Evolutionary conservation across 176 grass and related monocot species (phyloP).

Genomic region (Areca catechu): DNA sequence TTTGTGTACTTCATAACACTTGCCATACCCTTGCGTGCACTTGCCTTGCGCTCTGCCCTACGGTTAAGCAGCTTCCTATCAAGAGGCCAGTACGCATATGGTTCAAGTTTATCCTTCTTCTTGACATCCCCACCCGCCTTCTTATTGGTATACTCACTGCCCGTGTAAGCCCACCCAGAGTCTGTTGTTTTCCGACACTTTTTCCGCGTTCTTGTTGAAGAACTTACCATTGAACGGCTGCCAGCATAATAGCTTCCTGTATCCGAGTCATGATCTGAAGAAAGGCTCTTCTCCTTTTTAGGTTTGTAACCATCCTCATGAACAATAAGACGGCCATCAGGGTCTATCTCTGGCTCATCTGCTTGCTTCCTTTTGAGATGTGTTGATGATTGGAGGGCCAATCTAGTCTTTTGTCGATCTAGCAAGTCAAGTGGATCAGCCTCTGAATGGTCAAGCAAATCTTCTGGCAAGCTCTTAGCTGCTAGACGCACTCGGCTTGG

Average conservation of each 20-base stretch:
- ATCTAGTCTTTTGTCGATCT: slow-evolving; percentile 56
- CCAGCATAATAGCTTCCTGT: slow-evolving; percentile 26
- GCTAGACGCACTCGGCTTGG: slow-evolving; percentile 32
- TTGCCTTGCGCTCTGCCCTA: slow-evolving; percentile 56
- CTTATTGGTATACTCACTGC: slow-evolving; percentile 74
- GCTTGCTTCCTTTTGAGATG: slow-evolving; percentile 39
- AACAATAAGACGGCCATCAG: slow-evolving; percentile 76
- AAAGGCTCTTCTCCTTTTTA: slow-evolving; percentile 38
- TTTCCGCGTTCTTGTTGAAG: slow-evolving; percentile 14
- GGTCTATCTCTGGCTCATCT: slow-evolving; percentile 60
- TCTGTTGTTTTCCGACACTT: slow-evolving; percentile 51
- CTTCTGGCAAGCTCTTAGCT: slow-evolving; percentile 56
- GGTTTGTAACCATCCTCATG: slow-evolving; percentile 37
- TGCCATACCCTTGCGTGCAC: slow-evolving; percentile 73
- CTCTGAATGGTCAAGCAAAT: slow-evolving; percentile 45
- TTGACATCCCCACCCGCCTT: slow-evolving; percentile 72
- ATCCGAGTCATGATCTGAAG: slow-evolving; percentile 30
- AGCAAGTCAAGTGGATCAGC: slow-evolving; percentile 82
- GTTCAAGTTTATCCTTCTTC: slow-evolving; percentile 90
- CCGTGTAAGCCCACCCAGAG: slow-evolving; percentile 77
- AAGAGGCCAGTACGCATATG: slow-evolving; percentile 84
- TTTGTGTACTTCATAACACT: slow-evolving; percentile 76
- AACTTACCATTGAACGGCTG: slow-evolving; percentile 25
- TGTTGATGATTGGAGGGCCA: slow-evolving; percentile 46
- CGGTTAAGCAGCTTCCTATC: slow-evolving; percentile 83